Evolutionary conservation across 148 eudicot species (phyloP).

Genomic region (Gaultheria prostrata): DNA sequence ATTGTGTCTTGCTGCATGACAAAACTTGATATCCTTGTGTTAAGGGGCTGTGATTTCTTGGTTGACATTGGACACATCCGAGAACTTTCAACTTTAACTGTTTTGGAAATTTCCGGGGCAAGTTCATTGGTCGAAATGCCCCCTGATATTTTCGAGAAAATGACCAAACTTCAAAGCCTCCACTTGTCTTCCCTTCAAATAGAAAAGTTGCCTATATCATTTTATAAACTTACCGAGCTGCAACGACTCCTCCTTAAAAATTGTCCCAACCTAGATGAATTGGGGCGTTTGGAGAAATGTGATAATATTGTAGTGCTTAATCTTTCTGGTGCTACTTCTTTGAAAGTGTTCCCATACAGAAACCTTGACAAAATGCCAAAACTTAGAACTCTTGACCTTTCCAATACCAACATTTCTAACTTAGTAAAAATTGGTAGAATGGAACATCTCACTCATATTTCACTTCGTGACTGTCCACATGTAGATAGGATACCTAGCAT

Average conservation of each 20-base stretch:
- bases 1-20: background rate
- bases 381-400: conserved; percentile 18
- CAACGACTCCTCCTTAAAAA: conserved; percentile 18
- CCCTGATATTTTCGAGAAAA: background rate
- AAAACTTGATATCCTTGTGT: conserved; percentile 18
- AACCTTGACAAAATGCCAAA: background rate
- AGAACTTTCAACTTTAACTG: background rate
- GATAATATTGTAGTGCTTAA: conserved; percentile 8
- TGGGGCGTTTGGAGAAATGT: background rate
- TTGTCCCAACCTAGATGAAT: background rate
- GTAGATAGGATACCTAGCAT: conserved; percentile 12
- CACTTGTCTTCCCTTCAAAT: conserved; percentile 17
- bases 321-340: conserved; percentile 17
- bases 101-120: conserved; percentile 25
- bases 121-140: background rate
- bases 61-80: background rate
- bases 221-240: conserved; percentile 14
- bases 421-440: conserved; percentile 11
- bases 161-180: conserved; percentile 19
- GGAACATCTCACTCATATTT: conserved; percentile 20
- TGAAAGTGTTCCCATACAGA: background rate
- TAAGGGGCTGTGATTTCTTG: conserved; percentile 25
- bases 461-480: background rate
- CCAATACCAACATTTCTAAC: conserved; percentile 13
- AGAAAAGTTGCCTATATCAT: conserved; percentile 8